Evolutionary conservation across 2,329 filamentous ascomycete species (phyloP), one percentile per base, ranked within the genome.

Genomic region (Apiospora malaysiana): DNA sequence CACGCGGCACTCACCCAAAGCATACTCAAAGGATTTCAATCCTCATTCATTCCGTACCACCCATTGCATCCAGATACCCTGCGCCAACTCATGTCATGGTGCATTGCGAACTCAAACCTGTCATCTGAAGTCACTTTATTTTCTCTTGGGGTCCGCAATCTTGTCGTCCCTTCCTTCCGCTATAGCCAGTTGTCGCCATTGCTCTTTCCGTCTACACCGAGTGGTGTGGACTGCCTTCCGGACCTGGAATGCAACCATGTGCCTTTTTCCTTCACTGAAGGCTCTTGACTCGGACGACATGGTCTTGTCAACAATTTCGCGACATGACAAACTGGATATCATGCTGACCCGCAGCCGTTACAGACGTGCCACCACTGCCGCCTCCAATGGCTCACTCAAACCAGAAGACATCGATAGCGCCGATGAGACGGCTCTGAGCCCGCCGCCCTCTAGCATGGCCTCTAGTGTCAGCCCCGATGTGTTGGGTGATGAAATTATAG

Each of bases 401-500:
- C 70, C 74, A 1, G 78, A 83, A 46, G 82, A 83, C 32, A 81
- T 83, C 7, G 78, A 78, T 12, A 75, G 76, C 6, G 77, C 78
- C 42, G 82, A 80, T 46, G 82, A 84, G 23, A 78, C 76, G 49
- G 85, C 86, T 32, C 80, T 88, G 18, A 87, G 84, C 69, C 82
- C 83, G 1, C 56, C 56, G 14, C 82, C 82, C 6, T 82, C 82
- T 0, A 84, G 82, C 70, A 81, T 79, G 7, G 77, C 84, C 14
- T 83, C 83, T 9, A 83, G 81, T 59, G 78, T 82, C 51, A 78
- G 82, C 73, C 79, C 83, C 27, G 82, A 83, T 66, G 78, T 81
- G 40, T 73, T 85, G 2, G 83, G 86, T 70, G 87, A 89, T 74
- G 86, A 88, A 75, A 89, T 88, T 66, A 81, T 89, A 9, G 86